A percentile compares a stretch with the other conserved stretches of the same genome.
These are phyloP conservation scores for Phytophthora podocarpi DNA, from an alignment of 352 stramenopile species.

Conservation along the genomic window DNA sequence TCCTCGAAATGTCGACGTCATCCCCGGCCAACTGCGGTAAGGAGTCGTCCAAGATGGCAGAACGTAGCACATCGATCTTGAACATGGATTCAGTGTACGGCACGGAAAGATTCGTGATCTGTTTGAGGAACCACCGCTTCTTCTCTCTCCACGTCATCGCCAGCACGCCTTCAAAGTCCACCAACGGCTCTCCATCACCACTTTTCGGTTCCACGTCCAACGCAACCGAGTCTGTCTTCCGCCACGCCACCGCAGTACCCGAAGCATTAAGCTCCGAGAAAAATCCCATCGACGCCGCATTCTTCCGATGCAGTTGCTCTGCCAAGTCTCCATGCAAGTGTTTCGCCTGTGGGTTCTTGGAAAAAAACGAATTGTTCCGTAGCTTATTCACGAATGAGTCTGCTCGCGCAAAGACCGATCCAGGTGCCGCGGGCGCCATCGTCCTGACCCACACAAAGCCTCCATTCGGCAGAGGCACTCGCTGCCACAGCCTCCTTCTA, in stretches of 20 bases:
- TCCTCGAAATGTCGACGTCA: slow-evolving; percentile 29
- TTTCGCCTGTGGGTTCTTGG: slow-evolving; percentile 52
- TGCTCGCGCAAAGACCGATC: slow-evolving; percentile 27
- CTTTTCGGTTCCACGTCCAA: slow-evolving; percentile 47
- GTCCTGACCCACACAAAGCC: slow-evolving; percentile 73
- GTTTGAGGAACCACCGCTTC: slow-evolving; percentile 80
- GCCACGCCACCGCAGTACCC: slow-evolving; percentile 49
- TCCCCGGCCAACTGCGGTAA: slow-evolving; percentile 50
- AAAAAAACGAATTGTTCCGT: slow-evolving; percentile 62
- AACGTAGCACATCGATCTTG: slow-evolving; percentile 60
- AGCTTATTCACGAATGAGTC: slow-evolving; percentile 64
- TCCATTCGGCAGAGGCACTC: slow-evolving; percentile 56
- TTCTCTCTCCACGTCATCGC: slow-evolving; percentile 76
- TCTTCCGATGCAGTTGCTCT: slow-evolving; percentile 79
- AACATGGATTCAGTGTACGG: slow-evolving; percentile 69
- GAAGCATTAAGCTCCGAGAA: slow-evolving; percentile 62
- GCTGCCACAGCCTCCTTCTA: slow-evolving; percentile 63
- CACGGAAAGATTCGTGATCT: slow-evolving; percentile 56
- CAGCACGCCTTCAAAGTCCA: slow-evolving; percentile 74
- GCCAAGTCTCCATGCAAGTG: slow-evolving; percentile 52
- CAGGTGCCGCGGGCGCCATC: slow-evolving; percentile 24
- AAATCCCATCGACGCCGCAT: slow-evolving; percentile 71
- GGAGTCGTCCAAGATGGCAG: slow-evolving; percentile 70
- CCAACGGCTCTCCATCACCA: slow-evolving; percentile 26
- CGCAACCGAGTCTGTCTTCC: slow-evolving; percentile 55